Evolutionary conservation across 805 yeast genomes (phyloP), one percentile per base, ranked within the genome.

Genomic region (Barnettozyma salicaria): DNA sequence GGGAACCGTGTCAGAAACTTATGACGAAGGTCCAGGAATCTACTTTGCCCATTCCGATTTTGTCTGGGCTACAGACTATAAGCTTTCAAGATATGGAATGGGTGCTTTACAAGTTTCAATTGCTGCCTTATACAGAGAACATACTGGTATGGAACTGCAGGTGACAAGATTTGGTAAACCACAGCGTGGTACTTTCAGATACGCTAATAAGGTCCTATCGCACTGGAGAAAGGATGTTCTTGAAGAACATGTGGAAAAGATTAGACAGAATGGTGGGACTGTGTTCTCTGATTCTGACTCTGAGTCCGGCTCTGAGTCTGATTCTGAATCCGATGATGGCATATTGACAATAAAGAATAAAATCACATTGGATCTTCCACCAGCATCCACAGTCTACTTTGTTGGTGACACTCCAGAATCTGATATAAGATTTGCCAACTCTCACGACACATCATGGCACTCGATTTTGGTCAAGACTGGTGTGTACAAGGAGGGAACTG

Each of bases 371-470:
- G 79, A 78, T 39, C 63, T 84, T 46, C 92, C 92, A 6, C 89
- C 89, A 4, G 87, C 92, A 4, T 78, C 86, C 5, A 83, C 92
- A 0, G 94, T 85, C 12, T 84, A 84, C 59, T 85, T 84, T 62
- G 92, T 84, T 35, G 95, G 95, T 51, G 95, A 84, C 55, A 84
- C 94, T 11, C 95, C 95, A 14, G 94, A 84, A 62, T 80, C 89
- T 6, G 95, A 84, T 59, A 84, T 84, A 45, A 68, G 92, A 59
- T 85, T 85, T 63, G 94, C 94, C 37, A 84, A 84, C 64, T 78
- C 88, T 14, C 90, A 83, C 60, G 92, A 84, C 56, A 75, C 75
- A 42, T 76, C 87, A 21, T 84, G 95, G 95, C 78, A 72, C 61
- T 83, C 94, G 19, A 84, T 85, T 41, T 67, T 84, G 53, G 95